Percentiles rank a stretch among this genome's conserved stretches.
Conservation (phyloP, 2,329 filamentous ascomycete species). For the Monosporascus sp. region DNA sequence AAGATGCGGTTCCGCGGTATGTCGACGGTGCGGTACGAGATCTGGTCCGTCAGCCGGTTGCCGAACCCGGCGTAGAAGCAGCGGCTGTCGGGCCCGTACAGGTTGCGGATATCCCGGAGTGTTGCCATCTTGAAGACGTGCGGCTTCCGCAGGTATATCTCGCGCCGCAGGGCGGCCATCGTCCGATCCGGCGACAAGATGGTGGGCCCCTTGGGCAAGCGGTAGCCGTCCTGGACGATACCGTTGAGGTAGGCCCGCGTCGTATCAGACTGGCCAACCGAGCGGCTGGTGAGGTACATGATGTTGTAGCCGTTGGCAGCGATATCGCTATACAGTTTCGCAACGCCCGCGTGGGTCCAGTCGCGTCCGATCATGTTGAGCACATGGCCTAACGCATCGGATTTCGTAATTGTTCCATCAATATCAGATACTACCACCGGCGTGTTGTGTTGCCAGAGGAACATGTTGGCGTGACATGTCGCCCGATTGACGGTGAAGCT, state of each 20-base stretch:
- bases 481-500: slow-evolving; percentile 95
- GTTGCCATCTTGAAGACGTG: slow-evolving; percentile 99
- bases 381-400: slow-evolving; percentile 88
- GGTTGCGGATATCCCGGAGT: slow-evolving; percentile 81
- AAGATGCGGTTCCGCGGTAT: slow-evolving; percentile 94
- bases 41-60: slow-evolving; percentile 90
- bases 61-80: slow-evolving; percentile 98
- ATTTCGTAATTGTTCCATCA: slow-evolving; percentile 98
- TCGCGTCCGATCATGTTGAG: slow-evolving; percentile 95
- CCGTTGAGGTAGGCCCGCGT: slow-evolving; percentile 87
- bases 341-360: slow-evolving; percentile 95
- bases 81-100: slow-evolving; percentile 71
- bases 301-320: slow-evolving; percentile 96
- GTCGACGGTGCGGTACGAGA: slow-evolving; percentile 93
- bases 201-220: slow-evolving; percentile 81
- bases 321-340: slow-evolving; percentile 96
- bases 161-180: slow-evolving; percentile 84
- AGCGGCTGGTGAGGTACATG: slow-evolving; percentile 92
- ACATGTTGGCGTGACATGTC: slow-evolving; percentile 89
- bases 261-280: slow-evolving; percentile 86
- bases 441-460: slow-evolving; percentile 83
- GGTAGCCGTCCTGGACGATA: slow-evolving; percentile 81
- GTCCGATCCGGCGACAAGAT: slow-evolving; percentile 94
- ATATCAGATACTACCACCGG: slow-evolving; percentile 98
- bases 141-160: slow-evolving; percentile 92